phyloP scores from a whole-genome alignment of 306 rosid species.

The Citrullus colocynthis region DNA sequence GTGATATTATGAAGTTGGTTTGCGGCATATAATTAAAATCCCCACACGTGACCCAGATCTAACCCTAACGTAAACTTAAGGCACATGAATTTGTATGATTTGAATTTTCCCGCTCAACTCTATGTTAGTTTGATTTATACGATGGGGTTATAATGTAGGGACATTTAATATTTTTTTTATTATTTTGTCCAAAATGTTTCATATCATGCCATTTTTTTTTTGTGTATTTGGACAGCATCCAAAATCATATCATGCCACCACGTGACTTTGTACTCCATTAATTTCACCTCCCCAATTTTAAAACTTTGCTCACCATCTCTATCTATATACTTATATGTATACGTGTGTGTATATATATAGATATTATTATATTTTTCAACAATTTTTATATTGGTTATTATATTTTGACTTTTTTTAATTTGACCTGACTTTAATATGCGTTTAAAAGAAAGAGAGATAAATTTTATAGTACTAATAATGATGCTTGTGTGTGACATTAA shows the following conservation, averaged over 20 bases:
- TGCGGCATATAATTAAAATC: neutral
- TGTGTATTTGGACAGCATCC: neutral
- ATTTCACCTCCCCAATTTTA: neutral
- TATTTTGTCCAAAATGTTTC: neutral
- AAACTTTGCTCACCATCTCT: neutral
- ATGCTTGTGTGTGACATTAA: neutral
- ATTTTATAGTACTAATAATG: neutral
- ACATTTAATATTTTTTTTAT: neutral
- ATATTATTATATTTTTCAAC: neutral
- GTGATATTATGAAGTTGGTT: neutral
- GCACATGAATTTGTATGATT: neutral
- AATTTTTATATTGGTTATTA: neutral
- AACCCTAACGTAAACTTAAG: neutral
- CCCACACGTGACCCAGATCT: neutral
- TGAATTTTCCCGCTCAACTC: conserved; percentile 7
- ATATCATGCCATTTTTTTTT: neutral
- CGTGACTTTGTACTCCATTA: neutral
- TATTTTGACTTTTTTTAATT: neutral
- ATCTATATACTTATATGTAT: neutral
- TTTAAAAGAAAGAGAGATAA: neutral
- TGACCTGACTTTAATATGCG: neutral
- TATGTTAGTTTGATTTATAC: neutral
- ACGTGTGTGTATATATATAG: neutral
- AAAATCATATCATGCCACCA: neutral
- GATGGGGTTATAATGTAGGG: neutral